A percentile compares a stretch with the other conserved stretches of the same genome.
phyloP scores from a whole-genome alignment of 495 filamentous ascomycete genomes.

The Staphylotrichum longicolle region DNA sequence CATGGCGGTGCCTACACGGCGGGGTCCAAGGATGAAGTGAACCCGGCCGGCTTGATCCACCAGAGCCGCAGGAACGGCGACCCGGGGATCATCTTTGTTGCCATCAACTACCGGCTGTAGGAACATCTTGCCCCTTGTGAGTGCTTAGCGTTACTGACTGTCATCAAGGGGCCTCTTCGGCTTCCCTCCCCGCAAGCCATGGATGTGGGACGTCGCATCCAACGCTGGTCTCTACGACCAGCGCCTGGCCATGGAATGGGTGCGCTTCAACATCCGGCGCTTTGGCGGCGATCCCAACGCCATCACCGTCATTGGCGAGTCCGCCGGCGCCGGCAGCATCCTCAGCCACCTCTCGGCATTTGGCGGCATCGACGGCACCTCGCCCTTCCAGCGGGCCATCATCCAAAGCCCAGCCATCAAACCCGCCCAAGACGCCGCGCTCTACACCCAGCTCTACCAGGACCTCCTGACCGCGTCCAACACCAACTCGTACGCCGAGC shows the following conservation, averaged over 20 bases:
- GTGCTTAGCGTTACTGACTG: not conserved
- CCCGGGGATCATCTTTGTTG: conserved; percentile 15
- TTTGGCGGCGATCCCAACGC: not conserved
- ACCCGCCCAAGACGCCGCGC: conserved; percentile 12
- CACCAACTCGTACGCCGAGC: not conserved
- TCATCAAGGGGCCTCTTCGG: conserved; percentile 3
- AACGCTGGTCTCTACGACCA: conserved; percentile 24
- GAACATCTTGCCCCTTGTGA: not conserved
- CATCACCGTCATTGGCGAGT: too few relatives aligned
- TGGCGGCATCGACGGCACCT: too few relatives aligned
- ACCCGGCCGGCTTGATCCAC: conserved; percentile 18
- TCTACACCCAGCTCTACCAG: conserved; percentile 11
- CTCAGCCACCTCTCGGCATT: too few relatives aligned
- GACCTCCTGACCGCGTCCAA: conserved; percentile 7
- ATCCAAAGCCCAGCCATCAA: not conserved
- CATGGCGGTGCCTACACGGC: conserved; percentile 21
- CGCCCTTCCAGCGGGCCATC: too few relatives aligned
- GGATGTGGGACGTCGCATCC: conserved; percentile 10
- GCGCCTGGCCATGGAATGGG: conserved; percentile 20
- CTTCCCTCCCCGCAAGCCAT: conserved; percentile 10
- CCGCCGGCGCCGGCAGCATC: too few relatives aligned
- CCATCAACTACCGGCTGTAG: conserved; percentile 24
- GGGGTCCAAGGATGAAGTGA: conserved; percentile 13
- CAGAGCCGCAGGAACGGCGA: conserved; percentile 15
- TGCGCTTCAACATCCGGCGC: conserved; percentile 16